Base-by-base conservation (phyloP, 1,284 basidiomycete genomes). In the Phellinidium pouzarii region DNA sequence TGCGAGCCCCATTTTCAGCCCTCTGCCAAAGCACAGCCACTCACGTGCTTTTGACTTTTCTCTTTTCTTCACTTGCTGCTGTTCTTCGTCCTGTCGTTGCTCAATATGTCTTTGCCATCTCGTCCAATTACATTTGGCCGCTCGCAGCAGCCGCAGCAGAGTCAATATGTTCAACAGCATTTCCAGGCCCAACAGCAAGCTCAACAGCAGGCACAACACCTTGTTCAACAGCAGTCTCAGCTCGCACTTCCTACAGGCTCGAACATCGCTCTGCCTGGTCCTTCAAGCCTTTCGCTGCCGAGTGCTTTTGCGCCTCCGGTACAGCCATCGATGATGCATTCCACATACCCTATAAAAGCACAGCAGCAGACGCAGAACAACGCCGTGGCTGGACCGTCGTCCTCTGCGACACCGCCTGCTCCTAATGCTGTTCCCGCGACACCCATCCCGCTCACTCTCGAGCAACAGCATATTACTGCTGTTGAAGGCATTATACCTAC, bases 401-500 rank as follows among this genome's bases (percentile, higher is more conserved):
- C 75, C 0, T 17, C n/a, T n/a, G n/a, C 42, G n/a, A 38, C 29
- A 17, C 44, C 58, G 19, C 72, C 79, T 11, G 71, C 76, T 8
- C 65, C 73, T 9, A 59, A 74, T 1, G 68, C 72, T 29, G 71
- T 65, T 61, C 79, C 77, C 3, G 68, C 84, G 0, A 84, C 85
- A 0, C 82, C 87, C 12, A 78, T 61, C 1, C 82, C 87, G 11
- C 74, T 90, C 59, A 88, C 88, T 2, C 83, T 90, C 58, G 88
- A 91, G 67, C 88, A 91, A 59, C 87, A 91, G 62, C 87, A 94
- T 66, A 94, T 94, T 61, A 94, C 92, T 20, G 91, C 91, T 44
- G 93, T 95, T 23, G 90, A 94, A 68, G 93, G 93, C 52, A 91
- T 95, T 61, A 93, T 95, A 3, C 93, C 93, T 31, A 95, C 92